Conservation (phyloP, 306 rosid genomes). For the Acacia melanoxylon region DNA sequence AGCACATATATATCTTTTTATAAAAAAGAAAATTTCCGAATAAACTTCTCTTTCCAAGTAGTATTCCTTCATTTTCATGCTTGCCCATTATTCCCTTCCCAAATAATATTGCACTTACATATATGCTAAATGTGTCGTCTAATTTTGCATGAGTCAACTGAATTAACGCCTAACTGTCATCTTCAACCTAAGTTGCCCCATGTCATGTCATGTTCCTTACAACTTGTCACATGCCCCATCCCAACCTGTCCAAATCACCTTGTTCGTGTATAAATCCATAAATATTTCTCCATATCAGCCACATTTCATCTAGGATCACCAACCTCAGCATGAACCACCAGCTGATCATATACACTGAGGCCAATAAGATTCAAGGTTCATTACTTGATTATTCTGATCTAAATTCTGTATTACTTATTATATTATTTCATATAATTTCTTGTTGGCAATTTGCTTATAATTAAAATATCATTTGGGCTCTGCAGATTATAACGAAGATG, state of each 20-base stretch:
- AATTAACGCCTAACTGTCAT: conserved; percentile 52
- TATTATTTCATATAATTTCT: neutral
- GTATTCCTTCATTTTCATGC: conserved; percentile 4
- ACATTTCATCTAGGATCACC: neutral
- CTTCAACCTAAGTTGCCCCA: conserved; percentile 21
- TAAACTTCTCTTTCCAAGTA: conserved; percentile 1
- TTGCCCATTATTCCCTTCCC: neutral
- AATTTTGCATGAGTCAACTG: conserved; percentile 43
- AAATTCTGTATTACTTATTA: neutral
- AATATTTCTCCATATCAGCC: neutral
- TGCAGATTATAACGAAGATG: conserved; percentile 40
- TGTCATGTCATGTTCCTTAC: conserved; percentile 52
- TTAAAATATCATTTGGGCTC: conserved; percentile 14
- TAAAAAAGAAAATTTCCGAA: neutral
- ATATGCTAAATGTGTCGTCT: conserved; percentile 48
- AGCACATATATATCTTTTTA: conserved; percentile 35
- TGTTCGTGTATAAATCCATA: conserved; percentile 36
- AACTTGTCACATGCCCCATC: conserved; percentile 46
- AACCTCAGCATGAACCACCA: conserved; percentile 45
- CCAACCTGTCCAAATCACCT: conserved; percentile 41
- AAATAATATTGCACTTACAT: conserved; percentile 31
- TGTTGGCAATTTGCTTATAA: neutral
- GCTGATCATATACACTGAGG: conserved; percentile 29
- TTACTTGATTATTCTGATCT: neutral
- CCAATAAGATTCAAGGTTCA: conserved; percentile 36